These are phyloP conservation scores for Eimeria falciformis DNA, from an alignment of 169 alveolate genomes.

Conservation along the genomic window DNA sequence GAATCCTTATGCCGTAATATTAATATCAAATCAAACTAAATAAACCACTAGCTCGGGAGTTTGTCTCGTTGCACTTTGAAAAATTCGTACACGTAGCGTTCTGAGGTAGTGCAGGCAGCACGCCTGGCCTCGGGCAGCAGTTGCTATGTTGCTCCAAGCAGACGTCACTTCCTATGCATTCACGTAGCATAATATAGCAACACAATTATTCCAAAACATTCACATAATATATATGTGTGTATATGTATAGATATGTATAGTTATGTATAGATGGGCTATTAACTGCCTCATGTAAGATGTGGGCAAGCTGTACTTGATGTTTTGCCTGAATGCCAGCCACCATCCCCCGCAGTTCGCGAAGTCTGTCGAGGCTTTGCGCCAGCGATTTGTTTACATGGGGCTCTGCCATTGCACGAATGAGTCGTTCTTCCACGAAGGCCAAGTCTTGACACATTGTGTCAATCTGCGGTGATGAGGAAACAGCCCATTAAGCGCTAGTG, in stretches of 20 bases:
- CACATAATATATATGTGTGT: too few relatives aligned
- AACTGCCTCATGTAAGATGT: too few relatives aligned
- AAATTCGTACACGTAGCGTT: constrained; percentile 35
- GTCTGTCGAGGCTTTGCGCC: neutral
- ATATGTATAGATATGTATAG: too few relatives aligned
- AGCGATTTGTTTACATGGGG: constrained; percentile 55
- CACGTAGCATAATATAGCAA: too few relatives aligned
- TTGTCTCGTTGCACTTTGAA: too few relatives aligned
- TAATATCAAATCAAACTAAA: too few relatives aligned
- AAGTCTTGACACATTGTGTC: constrained; percentile 56
- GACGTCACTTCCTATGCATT: constrained; percentile 66
- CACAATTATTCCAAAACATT: too few relatives aligned
- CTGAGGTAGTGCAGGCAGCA: constrained; percentile 43
- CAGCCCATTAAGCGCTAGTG: neutral
- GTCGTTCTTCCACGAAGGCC: constrained; percentile 63
- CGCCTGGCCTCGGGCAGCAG: constrained; percentile 61
- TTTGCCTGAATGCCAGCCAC: constrained; percentile 36
- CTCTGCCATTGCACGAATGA: constrained; percentile 48
- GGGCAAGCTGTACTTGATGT: constrained; percentile 21
- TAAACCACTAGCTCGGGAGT: too few relatives aligned
- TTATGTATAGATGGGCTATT: too few relatives aligned
- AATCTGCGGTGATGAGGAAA: constrained; percentile 11
- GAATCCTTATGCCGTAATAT: too few relatives aligned
- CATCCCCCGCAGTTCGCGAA: constrained; percentile 51
- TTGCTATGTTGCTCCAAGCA: constrained; percentile 33